A percentile compares a stretch with the other conserved stretches of the same genome.
These are phyloP conservation scores for Phytophthora sansomeana DNA, from an alignment of 352 stramenopile genomes.

Conservation along the genomic window DNA sequence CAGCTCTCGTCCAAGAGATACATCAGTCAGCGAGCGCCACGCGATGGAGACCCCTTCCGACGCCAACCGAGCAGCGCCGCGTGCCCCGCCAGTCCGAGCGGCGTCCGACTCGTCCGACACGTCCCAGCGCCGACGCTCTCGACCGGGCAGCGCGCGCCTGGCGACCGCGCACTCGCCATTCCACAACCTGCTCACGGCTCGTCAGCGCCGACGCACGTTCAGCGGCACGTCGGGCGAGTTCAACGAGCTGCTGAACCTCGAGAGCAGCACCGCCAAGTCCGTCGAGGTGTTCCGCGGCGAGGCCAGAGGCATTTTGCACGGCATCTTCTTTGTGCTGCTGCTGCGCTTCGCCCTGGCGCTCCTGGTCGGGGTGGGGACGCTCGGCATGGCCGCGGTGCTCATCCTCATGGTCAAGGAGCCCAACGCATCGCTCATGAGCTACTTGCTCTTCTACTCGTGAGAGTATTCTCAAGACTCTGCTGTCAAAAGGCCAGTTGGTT, in stretches of 20 bases:
- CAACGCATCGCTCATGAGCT: slow-evolving; percentile 39
- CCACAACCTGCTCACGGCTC: slow-evolving; percentile 29
- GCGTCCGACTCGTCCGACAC: slow-evolving; percentile 23
- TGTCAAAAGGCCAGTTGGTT: slow-evolving; percentile 1
- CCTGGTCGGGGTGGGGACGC: slow-evolving; percentile 42
- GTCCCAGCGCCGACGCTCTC: slow-evolving; percentile 11
- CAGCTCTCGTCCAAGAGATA: not conserved
- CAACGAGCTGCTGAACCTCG: slow-evolving; percentile 47
- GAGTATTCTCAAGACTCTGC: slow-evolving; percentile 4
- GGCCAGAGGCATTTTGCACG: slow-evolving; percentile 61
- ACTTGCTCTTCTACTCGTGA: slow-evolving; percentile 44
- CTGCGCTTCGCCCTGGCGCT: slow-evolving; percentile 59
- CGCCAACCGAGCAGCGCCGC: not conserved
- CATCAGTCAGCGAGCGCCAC: not conserved
- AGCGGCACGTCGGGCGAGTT: slow-evolving; percentile 45
- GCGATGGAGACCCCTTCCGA: not conserved
- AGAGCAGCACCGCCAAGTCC: slow-evolving; percentile 60
- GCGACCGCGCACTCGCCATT: slow-evolving; percentile 24
- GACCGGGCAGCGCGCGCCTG: slow-evolving; percentile 24
- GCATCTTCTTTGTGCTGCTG: slow-evolving; percentile 69
- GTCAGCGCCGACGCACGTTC: slow-evolving; percentile 36
- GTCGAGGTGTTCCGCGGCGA: slow-evolving; percentile 67
- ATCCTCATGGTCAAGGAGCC: slow-evolving; percentile 53
- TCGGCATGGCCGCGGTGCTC: slow-evolving; percentile 40
- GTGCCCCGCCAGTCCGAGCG: slow-evolving; percentile 12